Conservation (phyloP, 1,284 basidiomycete genomes). For the Apiotrichum montevideense region DNA sequence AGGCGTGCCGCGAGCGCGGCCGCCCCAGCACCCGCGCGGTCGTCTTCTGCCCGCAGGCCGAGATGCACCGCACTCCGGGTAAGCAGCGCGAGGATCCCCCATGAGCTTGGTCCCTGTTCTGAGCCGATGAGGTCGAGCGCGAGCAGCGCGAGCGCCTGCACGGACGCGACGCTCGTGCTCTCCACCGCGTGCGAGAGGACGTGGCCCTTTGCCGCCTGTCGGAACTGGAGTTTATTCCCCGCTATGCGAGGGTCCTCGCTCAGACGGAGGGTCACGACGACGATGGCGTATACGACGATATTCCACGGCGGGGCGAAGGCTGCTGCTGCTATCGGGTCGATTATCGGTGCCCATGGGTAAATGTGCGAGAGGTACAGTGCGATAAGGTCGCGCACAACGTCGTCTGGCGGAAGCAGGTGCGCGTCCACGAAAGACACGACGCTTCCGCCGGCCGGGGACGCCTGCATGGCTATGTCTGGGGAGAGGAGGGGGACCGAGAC, state of each 20-base stretch:
- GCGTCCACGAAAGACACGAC: constrained; percentile 35
- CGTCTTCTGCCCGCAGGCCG: constrained; percentile 39
- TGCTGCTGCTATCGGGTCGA: constrained; percentile 22
- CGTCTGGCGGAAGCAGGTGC: constrained; percentile 40
- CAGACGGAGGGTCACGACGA: constrained; percentile 42
- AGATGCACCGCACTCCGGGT: constrained; percentile 44
- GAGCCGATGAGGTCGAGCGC: constrained; percentile 45
- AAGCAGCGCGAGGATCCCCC: constrained; percentile 45
- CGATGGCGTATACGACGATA: constrained; percentile 45
- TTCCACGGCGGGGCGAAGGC: constrained; percentile 37
- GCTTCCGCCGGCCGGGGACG: constrained; percentile 25
- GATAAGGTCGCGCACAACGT: constrained; percentile 44
- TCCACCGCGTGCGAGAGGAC: constrained; percentile 45
- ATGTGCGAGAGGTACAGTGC: constrained; percentile 39
- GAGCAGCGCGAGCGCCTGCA: constrained; percentile 44
- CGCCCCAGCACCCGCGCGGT: constrained; percentile 10
- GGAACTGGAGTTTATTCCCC: constrained; percentile 25
- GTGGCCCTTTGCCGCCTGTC: constrained; percentile 40
- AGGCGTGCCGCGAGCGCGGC: neutral
- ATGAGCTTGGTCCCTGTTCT: constrained; percentile 42
- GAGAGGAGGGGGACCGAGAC: neutral
- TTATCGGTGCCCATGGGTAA: constrained; percentile 45
- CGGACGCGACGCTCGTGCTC: constrained; percentile 38
- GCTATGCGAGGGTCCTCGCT: constrained; percentile 35
- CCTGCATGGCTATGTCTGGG: constrained; percentile 12